phyloP scores from a whole-genome alignment of 2,329 filamentous ascomycete species.

The Penicillium sp. region DNA sequence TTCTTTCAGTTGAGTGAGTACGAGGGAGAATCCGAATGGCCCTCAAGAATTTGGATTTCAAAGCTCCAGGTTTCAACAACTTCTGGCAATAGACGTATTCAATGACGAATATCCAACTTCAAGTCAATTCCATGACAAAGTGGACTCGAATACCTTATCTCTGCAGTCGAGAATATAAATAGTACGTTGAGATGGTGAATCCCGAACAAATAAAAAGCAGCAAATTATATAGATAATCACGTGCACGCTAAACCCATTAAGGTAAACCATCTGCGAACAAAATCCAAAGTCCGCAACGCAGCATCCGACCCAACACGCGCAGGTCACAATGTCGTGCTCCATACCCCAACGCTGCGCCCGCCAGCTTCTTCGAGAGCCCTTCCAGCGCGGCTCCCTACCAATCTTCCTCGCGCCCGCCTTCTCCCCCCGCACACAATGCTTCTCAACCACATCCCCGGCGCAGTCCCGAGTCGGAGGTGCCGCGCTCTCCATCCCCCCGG shows the following conservation, averaged over 20 bases:
- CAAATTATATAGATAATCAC: conserved; percentile 9
- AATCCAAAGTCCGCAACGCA: conserved; percentile 24
- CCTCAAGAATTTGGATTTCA: not conserved
- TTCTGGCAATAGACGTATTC: not conserved
- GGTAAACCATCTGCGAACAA: conserved; percentile 23
- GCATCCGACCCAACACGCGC: conserved; percentile 17
- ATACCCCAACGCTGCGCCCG: conserved; percentile 54
- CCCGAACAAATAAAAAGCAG: not conserved
- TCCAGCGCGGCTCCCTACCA: conserved; percentile 51
- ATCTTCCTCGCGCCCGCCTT: conserved; percentile 66
- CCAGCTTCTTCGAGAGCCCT: conserved; percentile 45
- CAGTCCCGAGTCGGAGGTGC: conserved; percentile 79
- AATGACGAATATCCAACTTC: not conserved
- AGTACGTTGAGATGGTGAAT: too few species aligned
- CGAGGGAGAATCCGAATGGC: not conserved
- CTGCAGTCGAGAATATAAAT: not conserved
- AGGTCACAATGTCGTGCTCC: conserved; percentile 53
- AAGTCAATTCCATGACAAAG: too few species aligned
- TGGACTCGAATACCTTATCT: too few species aligned
- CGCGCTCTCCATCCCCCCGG: conserved; percentile 69
- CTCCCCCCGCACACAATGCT: conserved; percentile 47
- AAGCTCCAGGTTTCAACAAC: not conserved
- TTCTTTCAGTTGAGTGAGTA: not conserved
- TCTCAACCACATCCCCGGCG: conserved; percentile 61
- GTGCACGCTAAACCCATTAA: conserved; percentile 16